Evolutionary conservation across 2,329 filamentous ascomycete species (phyloP), one percentile per base, ranked within the genome.

Genomic region (Fusarium lyarnte): DNA sequence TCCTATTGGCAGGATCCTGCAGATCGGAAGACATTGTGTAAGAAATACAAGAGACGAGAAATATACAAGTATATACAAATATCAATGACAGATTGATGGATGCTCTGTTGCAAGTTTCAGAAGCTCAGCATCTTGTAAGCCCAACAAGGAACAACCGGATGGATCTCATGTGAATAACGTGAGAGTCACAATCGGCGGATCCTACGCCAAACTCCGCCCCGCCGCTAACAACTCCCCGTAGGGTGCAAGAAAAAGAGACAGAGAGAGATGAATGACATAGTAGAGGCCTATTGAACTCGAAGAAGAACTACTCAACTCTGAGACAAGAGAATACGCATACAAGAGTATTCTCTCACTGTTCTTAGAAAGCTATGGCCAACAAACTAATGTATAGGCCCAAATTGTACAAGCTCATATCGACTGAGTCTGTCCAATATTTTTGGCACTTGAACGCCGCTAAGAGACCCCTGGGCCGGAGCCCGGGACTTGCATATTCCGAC

Each of bases 401-500:
- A 21, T 11, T 36, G 33, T 21, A 11, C 31, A 5, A 49, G 23
- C 11, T 13, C 43, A 27, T 36, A 3, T 25, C 8, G 4, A 2
- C 16, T 2, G n/a, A 21, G 12, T 25, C 49, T 36, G 49, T 38
- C 33, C 33, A 6, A 8, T 53, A 53, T 39, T 53, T n/a, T 29
- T 39, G 25, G 16, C 35, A 29, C 8, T 19, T 27, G 39, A 53
- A 29, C 11, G 23, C 23, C 65, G 39, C 49, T 57, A 63, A 45
- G 9, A 47, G 36, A 61, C 25, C 51, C 63, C 47, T 35, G 42
- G 47, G 27, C 74, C 78, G 78, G 78, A 74, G 66, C 67, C 68
- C 79, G 80, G 79, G 77, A 73, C 74, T 76, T 79, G 76, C 79
- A 79, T 79, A 77, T 78, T 80, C 80, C 80, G 80, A 78, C 65